phyloP scores from a whole-genome alignment of 805 yeast species.

The Sugiyamaella marilandica region DNA sequence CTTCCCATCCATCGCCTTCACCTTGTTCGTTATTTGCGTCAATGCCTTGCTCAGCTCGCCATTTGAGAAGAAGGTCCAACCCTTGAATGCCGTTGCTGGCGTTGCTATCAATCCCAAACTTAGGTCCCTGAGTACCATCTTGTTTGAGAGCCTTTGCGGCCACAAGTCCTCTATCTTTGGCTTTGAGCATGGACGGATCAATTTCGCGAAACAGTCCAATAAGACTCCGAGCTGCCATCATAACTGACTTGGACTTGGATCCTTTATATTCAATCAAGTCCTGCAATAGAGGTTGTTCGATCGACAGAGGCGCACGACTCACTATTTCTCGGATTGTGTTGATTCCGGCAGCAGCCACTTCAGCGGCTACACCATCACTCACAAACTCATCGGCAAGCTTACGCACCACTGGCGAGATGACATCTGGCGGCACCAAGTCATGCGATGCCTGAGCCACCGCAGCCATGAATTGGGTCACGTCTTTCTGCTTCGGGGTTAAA shows the following conservation, averaged over 20 bases:
- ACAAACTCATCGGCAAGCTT: constrained; percentile 97
- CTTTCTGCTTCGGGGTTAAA: constrained; percentile 87
- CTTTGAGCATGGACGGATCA: constrained; percentile 90
- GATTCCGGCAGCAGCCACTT: constrained; percentile 97
- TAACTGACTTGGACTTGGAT: constrained; percentile 89
- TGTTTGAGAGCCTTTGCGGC: constrained; percentile 80
- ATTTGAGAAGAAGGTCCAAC: constrained; percentile 79
- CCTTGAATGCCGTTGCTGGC: constrained; percentile 79
- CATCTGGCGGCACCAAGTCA: constrained; percentile 96
- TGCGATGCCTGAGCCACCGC: constrained; percentile 96
- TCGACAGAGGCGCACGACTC: constrained; percentile 90
- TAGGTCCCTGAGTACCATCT: constrained; percentile 31
- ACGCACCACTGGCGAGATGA: constrained; percentile 69
- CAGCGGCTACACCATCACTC: constrained; percentile 96
- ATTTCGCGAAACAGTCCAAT: constrained; percentile 84
- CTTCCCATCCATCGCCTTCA: constrained; percentile 58
- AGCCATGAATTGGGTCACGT: constrained; percentile 95
- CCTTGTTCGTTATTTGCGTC: constrained; percentile 52
- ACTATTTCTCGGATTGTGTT: constrained; percentile 92
- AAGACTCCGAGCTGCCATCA: constrained; percentile 88
- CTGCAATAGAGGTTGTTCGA: constrained; percentile 79
- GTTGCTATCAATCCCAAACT: constrained; percentile 67
- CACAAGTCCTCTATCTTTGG: constrained; percentile 88
- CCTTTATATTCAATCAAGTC: constrained; percentile 89
- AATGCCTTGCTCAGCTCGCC: constrained; percentile 62